Base-by-base conservation (phyloP, 352 stramenopile species). In the Phytophthora pseudosyringae region DNA sequence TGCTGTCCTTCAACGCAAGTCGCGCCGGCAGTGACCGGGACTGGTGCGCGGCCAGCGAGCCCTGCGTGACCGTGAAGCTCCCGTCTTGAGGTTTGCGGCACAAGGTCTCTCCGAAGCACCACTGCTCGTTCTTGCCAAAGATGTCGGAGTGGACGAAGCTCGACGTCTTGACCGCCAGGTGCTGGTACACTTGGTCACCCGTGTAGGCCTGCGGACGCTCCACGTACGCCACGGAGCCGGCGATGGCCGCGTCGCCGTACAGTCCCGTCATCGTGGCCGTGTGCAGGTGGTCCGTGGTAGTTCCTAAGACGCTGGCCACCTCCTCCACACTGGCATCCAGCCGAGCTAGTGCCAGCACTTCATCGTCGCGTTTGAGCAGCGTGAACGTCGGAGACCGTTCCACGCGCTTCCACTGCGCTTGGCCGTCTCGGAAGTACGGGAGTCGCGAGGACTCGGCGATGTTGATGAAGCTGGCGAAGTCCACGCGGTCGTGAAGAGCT, bases 81-180 rank as follows among this genome's bases (percentile, higher is more conserved):
- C 59, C 50, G 7, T 36, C 39, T 25, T 64, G 33, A 1, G 67
- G 29, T 12, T 64, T 52, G 18, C 46, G 44, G 1, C 62, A 59
- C 13, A 80, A 64, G 15, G 59, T 64, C 55, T 80, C 72, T 5
- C 54, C 68, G 45, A 73, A 80, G 43, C 68, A 80, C 72, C 72
- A 80, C 29, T 81, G 73, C 25, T 81, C 73, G 53, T 81, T 78
- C 59, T 74, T 76, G 4, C 61, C 62, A 7, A 78, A 45, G 6
- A 78, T n/a, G 2, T 67, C 45, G 5, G 69, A 73, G 45, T 65
- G 69, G 9, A 81, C 73, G 36, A 81, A 81, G 44, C 46, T 76
- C 5, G 54, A 60, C 0, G 69, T 74, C 40, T 81, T 81, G 15
- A 78, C 61, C 0, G 63, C 38, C 11, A 73, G 25, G 18, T 73